A percentile compares a stretch with the other conserved stretches of the same genome.
Evolutionary conservation across 1,284 basidiomycete species (phyloP).

Genomic region (Pyrrhoderma lamaoense): DNA sequence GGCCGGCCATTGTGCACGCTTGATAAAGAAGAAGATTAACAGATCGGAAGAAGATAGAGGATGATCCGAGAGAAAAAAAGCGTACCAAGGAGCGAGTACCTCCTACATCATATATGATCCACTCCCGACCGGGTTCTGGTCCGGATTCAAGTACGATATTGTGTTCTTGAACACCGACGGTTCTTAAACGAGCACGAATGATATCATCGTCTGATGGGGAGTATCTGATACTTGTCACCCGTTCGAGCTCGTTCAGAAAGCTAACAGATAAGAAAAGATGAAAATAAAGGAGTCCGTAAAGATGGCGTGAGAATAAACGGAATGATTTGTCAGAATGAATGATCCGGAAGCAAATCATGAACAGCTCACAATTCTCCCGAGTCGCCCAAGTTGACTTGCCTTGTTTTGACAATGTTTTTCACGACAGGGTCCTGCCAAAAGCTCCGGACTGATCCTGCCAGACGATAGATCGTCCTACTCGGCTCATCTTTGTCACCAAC

Average conservation of each 20-base stretch:
- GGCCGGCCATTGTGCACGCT: constrained; percentile 36
- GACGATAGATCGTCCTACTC: constrained; percentile 48
- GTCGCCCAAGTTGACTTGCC: constrained; percentile 52
- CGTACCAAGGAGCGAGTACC: constrained; percentile 26
- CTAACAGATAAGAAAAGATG: constrained; percentile 24
- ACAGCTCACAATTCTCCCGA: constrained; percentile 61
- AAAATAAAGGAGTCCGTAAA: not conserved
- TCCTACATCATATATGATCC: constrained; percentile 36
- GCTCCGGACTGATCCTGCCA: constrained; percentile 53
- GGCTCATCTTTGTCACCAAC: constrained; percentile 32
- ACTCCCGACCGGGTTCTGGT: constrained; percentile 23
- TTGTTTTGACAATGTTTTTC: constrained; percentile 43
- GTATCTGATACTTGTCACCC: constrained; percentile 52
- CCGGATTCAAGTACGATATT: constrained; percentile 28
- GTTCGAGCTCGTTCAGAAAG: constrained; percentile 55
- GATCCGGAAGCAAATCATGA: constrained; percentile 20
- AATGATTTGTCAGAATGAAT: constrained; percentile 24
- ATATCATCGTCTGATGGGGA: constrained; percentile 66
- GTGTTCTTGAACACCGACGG: constrained; percentile 35
- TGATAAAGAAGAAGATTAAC: constrained; percentile 15
- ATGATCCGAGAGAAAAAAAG: constrained; percentile 19
- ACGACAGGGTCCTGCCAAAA: constrained; percentile 60
- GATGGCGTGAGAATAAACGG: not conserved
- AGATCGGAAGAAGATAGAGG: constrained; percentile 13
- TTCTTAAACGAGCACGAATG: constrained; percentile 55